Evolutionary conservation across 106 monocot species (phyloP).

Genomic region (Hemerocallis citrina): DNA sequence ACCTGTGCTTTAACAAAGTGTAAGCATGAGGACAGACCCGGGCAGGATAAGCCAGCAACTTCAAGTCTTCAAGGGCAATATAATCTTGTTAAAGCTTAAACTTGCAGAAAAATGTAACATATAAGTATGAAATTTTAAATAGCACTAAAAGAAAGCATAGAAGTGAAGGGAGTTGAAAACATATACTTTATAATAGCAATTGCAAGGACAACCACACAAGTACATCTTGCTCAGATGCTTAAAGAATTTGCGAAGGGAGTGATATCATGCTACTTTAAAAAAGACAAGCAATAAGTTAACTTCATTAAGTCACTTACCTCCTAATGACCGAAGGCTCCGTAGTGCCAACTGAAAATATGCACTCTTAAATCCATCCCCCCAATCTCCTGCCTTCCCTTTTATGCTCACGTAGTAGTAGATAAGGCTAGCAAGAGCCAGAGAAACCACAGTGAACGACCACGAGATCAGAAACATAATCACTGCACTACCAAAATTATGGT

Average conservation of each 20-base stretch:
- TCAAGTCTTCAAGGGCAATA: too few relatives aligned
- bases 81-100: too few relatives aligned
- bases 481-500: constrained; percentile 17
- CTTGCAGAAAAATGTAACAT: too few relatives aligned
- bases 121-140: too few relatives aligned
- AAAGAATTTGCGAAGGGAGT: neutral
- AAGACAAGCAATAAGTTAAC: neutral
- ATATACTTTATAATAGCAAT: too few relatives aligned
- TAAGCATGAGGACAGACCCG: too few relatives aligned
- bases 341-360: constrained; percentile 95
- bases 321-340: constrained; percentile 87
- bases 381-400: constrained; percentile 97
- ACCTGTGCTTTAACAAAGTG: too few relatives aligned
- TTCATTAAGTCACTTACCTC: constrained; percentile 44
- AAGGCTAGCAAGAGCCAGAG: constrained; percentile 90
- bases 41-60: too few relatives aligned
- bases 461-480: constrained; percentile 99
- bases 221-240: too few relatives aligned
- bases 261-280: neutral
- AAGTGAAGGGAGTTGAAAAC: too few relatives aligned
- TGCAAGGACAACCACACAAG: too few relatives aligned
- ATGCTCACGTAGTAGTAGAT: constrained; percentile 99
- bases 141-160: too few relatives aligned
- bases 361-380: constrained; percentile 99
- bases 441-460: constrained; percentile 93